phyloP scores from a whole-genome alignment of 2,329 filamentous ascomycete genomes.

The Fusarium sp. region DNA sequence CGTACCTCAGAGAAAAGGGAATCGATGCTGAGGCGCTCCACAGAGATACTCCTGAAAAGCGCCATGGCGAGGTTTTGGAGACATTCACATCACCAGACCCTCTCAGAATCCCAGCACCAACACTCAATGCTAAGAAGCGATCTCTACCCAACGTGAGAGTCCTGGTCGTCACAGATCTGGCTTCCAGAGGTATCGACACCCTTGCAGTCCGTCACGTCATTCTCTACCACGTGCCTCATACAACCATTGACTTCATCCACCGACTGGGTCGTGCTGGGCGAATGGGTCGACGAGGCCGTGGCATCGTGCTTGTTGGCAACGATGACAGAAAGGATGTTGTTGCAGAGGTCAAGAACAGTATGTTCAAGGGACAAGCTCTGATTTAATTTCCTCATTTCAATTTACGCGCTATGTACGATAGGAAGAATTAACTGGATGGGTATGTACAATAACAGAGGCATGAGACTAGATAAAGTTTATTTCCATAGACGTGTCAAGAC shows the following conservation, averaged over 20 bases:
- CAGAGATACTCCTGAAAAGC: constrained; percentile 82
- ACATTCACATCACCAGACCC: constrained; percentile 73
- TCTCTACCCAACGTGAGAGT: constrained; percentile 84
- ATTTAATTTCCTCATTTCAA: constrained; percentile 61
- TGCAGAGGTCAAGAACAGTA: constrained; percentile 88
- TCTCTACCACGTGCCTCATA: constrained; percentile 97
- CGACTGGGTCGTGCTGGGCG: constrained; percentile 90
- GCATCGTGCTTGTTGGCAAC: constrained; percentile 90
- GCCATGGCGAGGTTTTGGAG: constrained; percentile 80
- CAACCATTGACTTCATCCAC: constrained; percentile 98
- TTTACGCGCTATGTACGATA: constrained; percentile 41
- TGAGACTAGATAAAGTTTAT: constrained; percentile 13
- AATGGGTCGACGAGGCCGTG: constrained; percentile 90
- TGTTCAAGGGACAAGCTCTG: constrained; percentile 84
- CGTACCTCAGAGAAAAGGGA: constrained; percentile 84
- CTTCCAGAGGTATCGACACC: constrained; percentile 93
- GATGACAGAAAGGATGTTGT: constrained; percentile 92
- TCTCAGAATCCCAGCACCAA: constrained; percentile 49
- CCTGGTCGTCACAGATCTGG: constrained; percentile 92
- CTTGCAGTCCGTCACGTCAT: constrained; percentile 91
- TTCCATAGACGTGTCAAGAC: constrained; percentile 7
- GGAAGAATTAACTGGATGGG: constrained; percentile 23
- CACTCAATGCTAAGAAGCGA: constrained; percentile 55
- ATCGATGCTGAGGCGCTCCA: constrained; percentile 89
- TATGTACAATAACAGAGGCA: constrained; percentile 31